phyloP scores from a whole-genome alignment of 148 eudicot species.

The Spergularia marina region DNA sequence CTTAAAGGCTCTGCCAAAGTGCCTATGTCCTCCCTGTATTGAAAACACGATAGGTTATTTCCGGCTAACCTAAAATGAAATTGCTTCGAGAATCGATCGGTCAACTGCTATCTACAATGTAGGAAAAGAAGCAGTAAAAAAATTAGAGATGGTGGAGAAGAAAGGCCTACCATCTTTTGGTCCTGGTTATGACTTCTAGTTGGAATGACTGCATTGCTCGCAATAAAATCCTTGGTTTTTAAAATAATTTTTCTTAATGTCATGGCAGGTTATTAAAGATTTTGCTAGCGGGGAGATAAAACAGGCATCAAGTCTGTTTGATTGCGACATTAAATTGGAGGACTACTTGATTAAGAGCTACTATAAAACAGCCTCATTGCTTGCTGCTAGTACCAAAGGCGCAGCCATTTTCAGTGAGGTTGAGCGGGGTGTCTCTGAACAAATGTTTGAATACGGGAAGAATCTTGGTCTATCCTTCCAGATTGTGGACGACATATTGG shows the following conservation, averaged over 20 bases:
- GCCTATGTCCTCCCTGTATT: too few relatives aligned
- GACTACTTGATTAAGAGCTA: slow-evolving; percentile 88
- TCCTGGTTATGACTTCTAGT: too few relatives aligned
- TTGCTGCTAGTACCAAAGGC: slow-evolving; percentile 93
- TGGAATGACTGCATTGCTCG: too few relatives aligned
- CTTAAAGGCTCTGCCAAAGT: not conserved
- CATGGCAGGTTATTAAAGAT: slow-evolving; percentile 85
- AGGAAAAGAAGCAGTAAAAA: too few relatives aligned
- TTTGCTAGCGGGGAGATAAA: slow-evolving; percentile 96
- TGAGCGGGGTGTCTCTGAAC: slow-evolving; percentile 43
- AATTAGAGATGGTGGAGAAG: too few relatives aligned
- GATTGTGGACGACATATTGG: slow-evolving; percentile 88
- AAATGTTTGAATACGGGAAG: slow-evolving; percentile 82
- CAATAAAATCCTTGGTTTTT: not conserved
- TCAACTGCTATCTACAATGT: too few relatives aligned
- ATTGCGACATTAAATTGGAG: slow-evolving; percentile 70
- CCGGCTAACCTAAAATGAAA: too few relatives aligned
- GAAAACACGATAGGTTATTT: too few relatives aligned
- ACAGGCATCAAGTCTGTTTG: slow-evolving; percentile 87
- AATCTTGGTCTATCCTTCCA: slow-evolving; percentile 91
- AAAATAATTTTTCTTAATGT: not conserved
- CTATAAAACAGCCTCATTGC: slow-evolving; percentile 89
- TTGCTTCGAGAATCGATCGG: too few relatives aligned
- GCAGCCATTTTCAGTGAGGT: slow-evolving; percentile 86
- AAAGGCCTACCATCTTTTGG: too few relatives aligned